Percentiles rank a stretch among this genome's conserved stretches.
Conservation (phyloP, 371 early-diverging fungal species). For the Dentiscutata heterogama region DNA sequence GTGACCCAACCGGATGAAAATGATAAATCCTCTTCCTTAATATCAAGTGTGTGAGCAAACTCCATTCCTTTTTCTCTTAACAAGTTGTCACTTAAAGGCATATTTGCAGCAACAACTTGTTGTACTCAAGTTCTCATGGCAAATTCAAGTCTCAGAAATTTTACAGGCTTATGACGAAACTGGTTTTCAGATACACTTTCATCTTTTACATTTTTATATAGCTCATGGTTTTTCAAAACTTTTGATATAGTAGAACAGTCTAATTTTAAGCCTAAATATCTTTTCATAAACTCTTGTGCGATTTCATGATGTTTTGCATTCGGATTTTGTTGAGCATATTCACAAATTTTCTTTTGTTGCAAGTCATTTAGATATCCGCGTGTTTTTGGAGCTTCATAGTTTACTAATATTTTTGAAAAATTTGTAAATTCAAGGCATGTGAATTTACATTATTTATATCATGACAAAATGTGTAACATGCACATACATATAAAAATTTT, state of each 20-base stretch:
- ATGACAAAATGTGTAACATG: no score
- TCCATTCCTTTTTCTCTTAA: neutral
- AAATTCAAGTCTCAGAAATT: neutral
- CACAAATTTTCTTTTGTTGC: no score
- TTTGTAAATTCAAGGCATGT: no score
- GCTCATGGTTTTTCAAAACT: neutral
- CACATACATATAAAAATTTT: no score
- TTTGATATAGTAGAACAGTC: slow-evolving; percentile 1
- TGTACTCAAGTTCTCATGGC: neutral
- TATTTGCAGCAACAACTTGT: neutral
- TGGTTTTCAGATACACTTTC: neutral
- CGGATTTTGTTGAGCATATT: no score
- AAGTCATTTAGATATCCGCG: no score
- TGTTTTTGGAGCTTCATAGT: no score
- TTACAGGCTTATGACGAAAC: neutral
- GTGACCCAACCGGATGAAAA: neutral
- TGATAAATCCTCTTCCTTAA: neutral
- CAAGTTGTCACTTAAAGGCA: neutral
- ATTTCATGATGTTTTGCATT: no score
- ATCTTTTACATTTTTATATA: neutral
- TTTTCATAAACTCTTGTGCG: no score
- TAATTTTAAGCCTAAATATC: neutral
- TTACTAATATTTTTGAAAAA: no score
- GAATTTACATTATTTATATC: no score
- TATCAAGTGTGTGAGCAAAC: slow-evolving; percentile 7